A percentile compares a stretch with the other conserved stretches of the same genome.
phyloP scores from a whole-genome alignment of 768 basidiomycete genomes.

The Boletus edulis region DNA sequence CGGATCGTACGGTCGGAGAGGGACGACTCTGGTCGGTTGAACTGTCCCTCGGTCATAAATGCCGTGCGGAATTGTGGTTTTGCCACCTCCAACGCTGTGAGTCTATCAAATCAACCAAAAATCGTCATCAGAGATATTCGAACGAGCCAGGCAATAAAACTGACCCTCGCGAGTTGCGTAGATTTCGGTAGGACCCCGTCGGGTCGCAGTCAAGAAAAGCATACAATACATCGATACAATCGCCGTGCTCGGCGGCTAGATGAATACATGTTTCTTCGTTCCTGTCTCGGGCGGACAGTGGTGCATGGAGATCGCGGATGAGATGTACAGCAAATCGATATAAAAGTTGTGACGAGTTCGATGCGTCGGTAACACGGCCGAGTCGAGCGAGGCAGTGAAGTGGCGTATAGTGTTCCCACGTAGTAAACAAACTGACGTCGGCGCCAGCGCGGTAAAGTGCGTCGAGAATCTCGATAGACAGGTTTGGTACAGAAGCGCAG shows the following conservation, averaged over 20 bases:
- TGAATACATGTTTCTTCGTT: conserved; percentile 78
- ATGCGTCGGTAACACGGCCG: conserved; percentile 31
- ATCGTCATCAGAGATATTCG: not conserved
- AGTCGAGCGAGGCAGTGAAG: conserved; percentile 63
- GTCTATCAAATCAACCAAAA: conserved; percentile 11
- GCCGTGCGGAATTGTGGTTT: conserved; percentile 63
- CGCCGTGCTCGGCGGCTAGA: conserved; percentile 73
- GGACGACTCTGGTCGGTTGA: conserved; percentile 49
- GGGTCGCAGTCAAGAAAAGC: conserved; percentile 67
- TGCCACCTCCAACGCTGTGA: conserved; percentile 67
- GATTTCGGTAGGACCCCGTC: conserved; percentile 49
- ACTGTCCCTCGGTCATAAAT: conserved; percentile 53
- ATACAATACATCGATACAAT: conserved; percentile 58
- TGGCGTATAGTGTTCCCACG: conserved; percentile 59
- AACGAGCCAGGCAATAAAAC: conserved; percentile 20
- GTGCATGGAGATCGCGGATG: conserved; percentile 65
- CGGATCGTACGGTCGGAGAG: conserved; percentile 56
- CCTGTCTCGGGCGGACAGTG: conserved; percentile 62
- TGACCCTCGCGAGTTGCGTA: conserved; percentile 72
- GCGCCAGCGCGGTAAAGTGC: conserved; percentile 74
- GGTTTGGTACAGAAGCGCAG: conserved; percentile 53
- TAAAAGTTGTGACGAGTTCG: conserved; percentile 39
- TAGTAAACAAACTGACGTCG: conserved; percentile 68
- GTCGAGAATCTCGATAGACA: conserved; percentile 63
- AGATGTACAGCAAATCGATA: conserved; percentile 66